Evolutionary conservation across 345 rosid species (phyloP).

Genomic region (Brassica nigra): DNA sequence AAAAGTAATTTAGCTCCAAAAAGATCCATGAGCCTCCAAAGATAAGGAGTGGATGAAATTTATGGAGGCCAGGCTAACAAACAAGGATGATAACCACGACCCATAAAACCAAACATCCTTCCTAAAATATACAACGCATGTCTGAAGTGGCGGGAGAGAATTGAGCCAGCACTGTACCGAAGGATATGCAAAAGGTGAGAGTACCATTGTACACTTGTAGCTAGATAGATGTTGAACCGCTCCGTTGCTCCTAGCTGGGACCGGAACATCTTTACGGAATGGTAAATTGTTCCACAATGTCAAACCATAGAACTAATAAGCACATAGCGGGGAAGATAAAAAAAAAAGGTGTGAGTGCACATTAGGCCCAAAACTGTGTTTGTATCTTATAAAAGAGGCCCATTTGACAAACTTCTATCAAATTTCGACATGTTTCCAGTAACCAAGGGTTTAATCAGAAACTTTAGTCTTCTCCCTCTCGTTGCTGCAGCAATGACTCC

Average conservation of each 20-base stretch:
- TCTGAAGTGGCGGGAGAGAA: too few species aligned
- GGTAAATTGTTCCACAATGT: too few species aligned
- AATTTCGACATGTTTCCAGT: constrained; percentile 37
- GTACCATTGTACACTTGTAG: background rate
- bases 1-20: background rate
- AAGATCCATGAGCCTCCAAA: background rate
- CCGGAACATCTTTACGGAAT: too few species aligned
- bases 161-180: background rate
- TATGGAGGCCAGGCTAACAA: background rate
- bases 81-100: background rate
- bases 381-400: constrained; percentile 29
- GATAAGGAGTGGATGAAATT: background rate
- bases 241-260: too few species aligned
- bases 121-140: too few species aligned
- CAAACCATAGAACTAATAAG: too few species aligned
- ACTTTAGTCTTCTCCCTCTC: constrained; percentile 39
- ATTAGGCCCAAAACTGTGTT: background rate
- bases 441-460: constrained; percentile 51
- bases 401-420: background rate
- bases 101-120: too few species aligned
- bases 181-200: background rate
- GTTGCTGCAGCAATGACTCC: constrained; percentile 49
- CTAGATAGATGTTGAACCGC: too few species aligned
- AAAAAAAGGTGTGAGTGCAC: too few species aligned
- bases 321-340: too few species aligned